Conservation (phyloP, 2,329 filamentous ascomycete genomes). For the Fusarium metavorans region DNA sequence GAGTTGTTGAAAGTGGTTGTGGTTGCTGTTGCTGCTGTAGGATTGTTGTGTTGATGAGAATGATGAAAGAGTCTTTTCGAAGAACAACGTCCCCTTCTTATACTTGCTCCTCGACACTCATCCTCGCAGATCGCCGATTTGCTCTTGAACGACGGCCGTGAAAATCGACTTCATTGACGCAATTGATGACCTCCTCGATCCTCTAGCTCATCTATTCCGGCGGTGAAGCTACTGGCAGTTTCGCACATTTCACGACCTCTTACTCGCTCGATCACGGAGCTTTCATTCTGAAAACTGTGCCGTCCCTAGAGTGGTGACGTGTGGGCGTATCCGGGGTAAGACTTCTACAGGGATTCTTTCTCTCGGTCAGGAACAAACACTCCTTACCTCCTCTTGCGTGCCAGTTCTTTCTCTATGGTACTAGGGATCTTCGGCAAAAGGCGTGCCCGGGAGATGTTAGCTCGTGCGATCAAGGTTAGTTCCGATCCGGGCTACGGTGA, state of each 20-base stretch:
- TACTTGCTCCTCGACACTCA: background rate
- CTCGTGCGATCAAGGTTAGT: constrained; percentile 8
- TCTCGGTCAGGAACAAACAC: background rate
- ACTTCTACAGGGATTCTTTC: constrained; percentile 7
- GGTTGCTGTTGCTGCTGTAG: background rate
- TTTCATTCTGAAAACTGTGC: background rate
- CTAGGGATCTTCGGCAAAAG: background rate
- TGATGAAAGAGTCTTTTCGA: background rate
- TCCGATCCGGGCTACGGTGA: background rate
- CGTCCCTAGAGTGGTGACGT: constrained; percentile 21
- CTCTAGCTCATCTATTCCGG: background rate
- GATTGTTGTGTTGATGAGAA: constrained; percentile 7
- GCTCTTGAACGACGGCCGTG: background rate
- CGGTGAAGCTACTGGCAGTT: background rate
- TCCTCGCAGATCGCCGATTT: constrained; percentile 9
- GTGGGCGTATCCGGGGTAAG: constrained; percentile 1
- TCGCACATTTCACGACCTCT: constrained; percentile 1
- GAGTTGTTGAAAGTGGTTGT: background rate
- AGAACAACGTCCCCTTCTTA: constrained; percentile 28
- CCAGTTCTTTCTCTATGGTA: background rate
- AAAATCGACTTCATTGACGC: constrained; percentile 33
- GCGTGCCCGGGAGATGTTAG: background rate
- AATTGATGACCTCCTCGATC: constrained; percentile 24
- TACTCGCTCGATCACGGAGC: constrained; percentile 2
- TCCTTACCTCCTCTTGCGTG: background rate